These are phyloP conservation scores for Actinomucor elegans DNA, from an alignment of 371 early-diverging fungal genomes.

Conservation along the genomic window DNA sequence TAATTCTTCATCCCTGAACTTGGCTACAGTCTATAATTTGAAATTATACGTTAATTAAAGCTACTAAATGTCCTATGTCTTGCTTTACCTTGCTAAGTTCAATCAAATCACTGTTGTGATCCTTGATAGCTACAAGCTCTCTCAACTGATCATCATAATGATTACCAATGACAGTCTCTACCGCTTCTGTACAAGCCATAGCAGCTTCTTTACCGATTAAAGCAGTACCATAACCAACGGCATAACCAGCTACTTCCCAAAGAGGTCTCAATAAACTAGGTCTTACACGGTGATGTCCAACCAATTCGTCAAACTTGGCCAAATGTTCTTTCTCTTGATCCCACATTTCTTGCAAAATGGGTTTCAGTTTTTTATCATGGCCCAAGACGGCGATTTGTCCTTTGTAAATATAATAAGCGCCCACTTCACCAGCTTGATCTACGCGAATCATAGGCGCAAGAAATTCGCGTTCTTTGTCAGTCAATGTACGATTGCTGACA, in stretches of 20 bases:
- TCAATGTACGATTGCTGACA: constrained; percentile 16
- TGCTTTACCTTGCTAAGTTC: constrained; percentile 62
- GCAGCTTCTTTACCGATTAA: constrained; percentile 91
- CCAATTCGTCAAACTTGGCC: constrained; percentile 71
- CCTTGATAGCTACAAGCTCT: constrained; percentile 62
- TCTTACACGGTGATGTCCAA: constrained; percentile 77
- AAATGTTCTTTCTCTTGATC: constrained; percentile 92
- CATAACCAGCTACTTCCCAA: constrained; percentile 88
- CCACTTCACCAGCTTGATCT: constrained; percentile 96
- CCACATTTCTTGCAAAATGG: constrained; percentile 90
- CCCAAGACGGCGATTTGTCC: constrained; percentile 90
- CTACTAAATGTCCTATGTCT: too few relatives aligned
- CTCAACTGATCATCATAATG: constrained; percentile 95
- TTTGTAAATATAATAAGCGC: constrained; percentile 93
- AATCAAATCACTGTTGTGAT: constrained; percentile 58
- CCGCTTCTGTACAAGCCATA: constrained; percentile 98
- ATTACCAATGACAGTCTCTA: constrained; percentile 95
- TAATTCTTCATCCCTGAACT: constrained; percentile 94
- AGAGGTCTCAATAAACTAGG: constrained; percentile 86
- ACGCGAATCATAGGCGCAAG: constrained; percentile 82
- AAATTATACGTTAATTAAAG: too few relatives aligned
- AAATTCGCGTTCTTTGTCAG: constrained; percentile 26
- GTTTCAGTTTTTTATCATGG: constrained; percentile 65
- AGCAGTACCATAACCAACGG: constrained; percentile 87
- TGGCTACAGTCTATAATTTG: constrained; percentile 52